Evolutionary conservation across 202 grass and related monocot species (phyloP).

Genomic region (Brachypodium distachyon): DNA sequence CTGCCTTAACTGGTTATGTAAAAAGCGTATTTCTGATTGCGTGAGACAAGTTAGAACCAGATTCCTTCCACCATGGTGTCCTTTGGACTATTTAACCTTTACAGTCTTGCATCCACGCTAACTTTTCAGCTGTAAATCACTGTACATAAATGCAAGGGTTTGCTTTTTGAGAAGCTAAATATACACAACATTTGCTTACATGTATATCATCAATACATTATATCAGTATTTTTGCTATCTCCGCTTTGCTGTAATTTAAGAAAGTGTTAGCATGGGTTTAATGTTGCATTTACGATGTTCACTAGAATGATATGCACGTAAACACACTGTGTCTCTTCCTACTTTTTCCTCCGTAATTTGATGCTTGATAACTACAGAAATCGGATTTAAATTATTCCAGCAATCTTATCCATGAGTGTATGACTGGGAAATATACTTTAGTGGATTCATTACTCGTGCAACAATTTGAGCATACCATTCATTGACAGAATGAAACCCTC

Average conservation of each 20-base stretch:
- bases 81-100: slow-evolving; percentile 10
- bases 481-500: background rate
- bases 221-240: background rate
- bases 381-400: background rate
- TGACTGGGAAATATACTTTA: background rate
- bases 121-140: slow-evolving; percentile 12
- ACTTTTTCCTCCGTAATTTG: background rate
- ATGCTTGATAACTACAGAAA: background rate
- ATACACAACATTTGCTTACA: background rate
- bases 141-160: background rate
- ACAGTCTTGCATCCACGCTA: slow-evolving; percentile 1
- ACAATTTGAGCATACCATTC: background rate
- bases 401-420: slow-evolving; percentile 9
- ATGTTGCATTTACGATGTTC: background rate
- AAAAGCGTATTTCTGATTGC: slow-evolving; percentile 16
- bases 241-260: background rate
- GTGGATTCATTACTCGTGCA: background rate
- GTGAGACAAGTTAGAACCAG: background rate
- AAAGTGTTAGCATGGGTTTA: background rate
- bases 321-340: background rate
- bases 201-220: background rate
- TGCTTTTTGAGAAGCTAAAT: background rate
- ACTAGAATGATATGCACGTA: background rate
- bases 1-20: background rate
- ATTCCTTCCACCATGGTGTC: slow-evolving; percentile 3